A percentile compares a stretch with the other conserved stretches of the same genome.
phyloP scores from a whole-genome alignment of 2,329 filamentous ascomycete species.

The Diaporthe eres region DNA sequence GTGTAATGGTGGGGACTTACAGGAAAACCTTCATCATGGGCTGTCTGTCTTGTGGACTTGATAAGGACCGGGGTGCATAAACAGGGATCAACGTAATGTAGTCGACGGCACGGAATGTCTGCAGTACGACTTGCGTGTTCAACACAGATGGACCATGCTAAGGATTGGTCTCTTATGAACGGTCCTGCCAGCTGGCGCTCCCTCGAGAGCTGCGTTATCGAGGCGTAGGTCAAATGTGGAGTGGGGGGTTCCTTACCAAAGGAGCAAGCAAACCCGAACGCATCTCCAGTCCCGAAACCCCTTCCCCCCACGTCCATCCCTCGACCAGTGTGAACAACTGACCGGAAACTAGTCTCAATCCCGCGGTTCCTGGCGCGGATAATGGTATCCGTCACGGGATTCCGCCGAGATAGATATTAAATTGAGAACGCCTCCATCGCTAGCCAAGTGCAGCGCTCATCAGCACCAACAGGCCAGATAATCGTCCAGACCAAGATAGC shows the following conservation, averaged over 20 bases:
- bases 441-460: no score
- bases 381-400: neutral
- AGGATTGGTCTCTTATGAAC: neutral
- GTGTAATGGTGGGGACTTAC: neutral
- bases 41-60: neutral
- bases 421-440: neutral
- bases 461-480: neutral
- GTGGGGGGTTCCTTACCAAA: neutral
- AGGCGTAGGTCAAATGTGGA: neutral
- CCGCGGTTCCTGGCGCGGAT: neutral
- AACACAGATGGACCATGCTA: neutral
- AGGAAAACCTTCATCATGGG: slow-evolving; percentile 5
- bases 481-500: neutral
- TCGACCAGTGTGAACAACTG: neutral
- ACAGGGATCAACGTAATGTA: neutral
- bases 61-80: no score
- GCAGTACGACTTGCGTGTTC: neutral
- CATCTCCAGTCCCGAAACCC: neutral
- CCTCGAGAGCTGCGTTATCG: neutral
- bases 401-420: neutral
- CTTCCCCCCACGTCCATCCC: neutral
- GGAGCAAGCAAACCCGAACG: slow-evolving; percentile 2
- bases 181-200: neutral
- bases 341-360: neutral
- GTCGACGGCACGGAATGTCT: neutral